Percentiles rank a stretch among this genome's conserved stretches.
phyloP scores from a whole-genome alignment of 345 rosid genomes.

The Camelina neglecta region DNA sequence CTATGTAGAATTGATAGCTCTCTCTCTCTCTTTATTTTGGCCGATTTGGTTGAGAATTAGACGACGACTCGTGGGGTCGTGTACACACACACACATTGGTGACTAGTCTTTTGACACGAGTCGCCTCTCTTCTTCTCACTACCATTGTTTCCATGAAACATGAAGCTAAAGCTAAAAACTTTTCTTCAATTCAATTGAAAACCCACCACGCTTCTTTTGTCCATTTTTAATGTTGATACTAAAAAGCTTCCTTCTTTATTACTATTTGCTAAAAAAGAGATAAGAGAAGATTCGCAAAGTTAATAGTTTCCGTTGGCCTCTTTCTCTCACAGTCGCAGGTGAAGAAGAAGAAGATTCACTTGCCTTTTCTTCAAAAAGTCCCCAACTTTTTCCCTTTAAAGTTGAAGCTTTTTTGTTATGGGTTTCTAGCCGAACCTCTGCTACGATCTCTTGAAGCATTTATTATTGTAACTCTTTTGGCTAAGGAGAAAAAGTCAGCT shows the following conservation, averaged over 20 bases:
- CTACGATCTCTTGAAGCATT: conserved; percentile 23
- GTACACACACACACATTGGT: conserved; percentile 42
- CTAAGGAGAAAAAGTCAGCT: conserved; percentile 21
- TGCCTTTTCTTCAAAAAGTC: conserved; percentile 55
- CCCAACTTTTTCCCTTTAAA: conserved; percentile 43
- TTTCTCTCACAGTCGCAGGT: conserved; percentile 28
- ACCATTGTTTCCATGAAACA: conserved; percentile 33
- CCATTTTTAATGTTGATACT: conserved; percentile 52
- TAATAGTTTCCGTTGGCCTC: conserved; percentile 35
- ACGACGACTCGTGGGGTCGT: conserved; percentile 42
- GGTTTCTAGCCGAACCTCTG: not conserved
- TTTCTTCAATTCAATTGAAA: conserved; percentile 47
- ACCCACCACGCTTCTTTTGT: conserved; percentile 56
- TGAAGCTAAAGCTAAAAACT: conserved; percentile 38
- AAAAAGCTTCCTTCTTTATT: conserved; percentile 39
- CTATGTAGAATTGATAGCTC: conserved; percentile 2
- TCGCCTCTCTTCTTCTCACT: conserved; percentile 30
- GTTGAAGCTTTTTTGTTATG: not conserved
- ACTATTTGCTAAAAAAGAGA: conserved; percentile 37
- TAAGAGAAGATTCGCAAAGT: conserved; percentile 36
- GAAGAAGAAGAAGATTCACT: conserved; percentile 48
- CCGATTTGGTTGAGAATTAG: conserved; percentile 32
- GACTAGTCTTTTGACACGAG: conserved; percentile 37
- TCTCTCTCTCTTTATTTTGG: not conserved
- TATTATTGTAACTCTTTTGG: conserved; percentile 6